Conservation (phyloP, 495 filamentous ascomycete genomes). For the Cenococcum geophilum region DNA sequence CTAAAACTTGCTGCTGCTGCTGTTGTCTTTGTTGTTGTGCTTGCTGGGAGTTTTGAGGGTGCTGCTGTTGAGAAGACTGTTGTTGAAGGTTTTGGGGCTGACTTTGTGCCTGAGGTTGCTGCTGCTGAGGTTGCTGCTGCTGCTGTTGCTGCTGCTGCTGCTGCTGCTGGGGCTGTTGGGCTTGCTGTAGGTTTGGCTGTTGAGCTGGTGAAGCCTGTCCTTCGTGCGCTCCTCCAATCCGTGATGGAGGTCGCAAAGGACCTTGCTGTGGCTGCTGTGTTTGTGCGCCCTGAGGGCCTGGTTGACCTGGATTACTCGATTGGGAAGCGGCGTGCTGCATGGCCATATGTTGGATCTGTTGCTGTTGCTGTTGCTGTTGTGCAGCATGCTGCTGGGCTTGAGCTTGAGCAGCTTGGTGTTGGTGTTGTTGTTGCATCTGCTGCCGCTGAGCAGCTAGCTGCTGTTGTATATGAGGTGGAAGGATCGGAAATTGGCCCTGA, state of each 20-base stretch:
- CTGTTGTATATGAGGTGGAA: conserved; percentile 27
- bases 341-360: conserved; percentile 39
- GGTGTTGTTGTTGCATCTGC: conserved; percentile 35
- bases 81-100: conserved; percentile 36
- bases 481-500: conserved; percentile 12
- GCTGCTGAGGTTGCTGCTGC: conserved; percentile 44
- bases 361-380: conserved; percentile 45
- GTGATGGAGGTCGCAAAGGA: conserved; percentile 26
- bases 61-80: conserved; percentile 36
- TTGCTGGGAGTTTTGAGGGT: conserved; percentile 42
- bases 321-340: conserved; percentile 39
- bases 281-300: conserved; percentile 27
- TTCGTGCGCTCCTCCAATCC: conserved; percentile 25
- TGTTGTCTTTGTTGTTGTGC: conserved; percentile 37
- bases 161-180: conserved; percentile 40
- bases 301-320: conserved; percentile 35
- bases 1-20: conserved; percentile 37
- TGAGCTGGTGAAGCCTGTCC: conserved; percentile 27
- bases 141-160: conserved; percentile 45
- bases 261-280: conserved; percentile 27
- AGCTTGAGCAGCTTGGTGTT: conserved; percentile 26
- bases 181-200: conserved; percentile 28
- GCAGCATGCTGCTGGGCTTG: conserved; percentile 46
- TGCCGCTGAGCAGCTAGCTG: conserved; percentile 21
- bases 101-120: conserved; percentile 42